Conservation (phyloP, 192 early-diverging fungal species). For the Backusella macrospora region DNA sequence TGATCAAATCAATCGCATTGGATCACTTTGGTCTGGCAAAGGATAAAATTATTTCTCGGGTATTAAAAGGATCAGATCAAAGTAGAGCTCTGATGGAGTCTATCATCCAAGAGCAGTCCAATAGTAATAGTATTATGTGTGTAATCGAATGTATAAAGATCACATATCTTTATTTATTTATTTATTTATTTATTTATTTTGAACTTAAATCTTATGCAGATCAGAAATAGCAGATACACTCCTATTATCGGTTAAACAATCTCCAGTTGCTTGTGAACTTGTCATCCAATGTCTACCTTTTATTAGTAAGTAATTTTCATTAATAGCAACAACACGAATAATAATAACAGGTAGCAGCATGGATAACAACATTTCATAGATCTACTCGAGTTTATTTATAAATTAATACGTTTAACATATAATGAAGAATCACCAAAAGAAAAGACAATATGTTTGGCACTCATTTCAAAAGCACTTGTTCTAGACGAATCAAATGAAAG, state of each 20-base stretch:
- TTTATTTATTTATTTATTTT: not conserved
- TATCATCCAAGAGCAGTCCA: not conserved
- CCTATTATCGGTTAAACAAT: not conserved
- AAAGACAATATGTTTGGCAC: slow-evolving; percentile 1
- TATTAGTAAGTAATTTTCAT: not conserved
- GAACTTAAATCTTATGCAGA: not conserved
- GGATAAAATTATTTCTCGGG: not conserved
- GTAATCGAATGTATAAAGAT: not conserved
- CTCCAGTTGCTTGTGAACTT: not conserved
- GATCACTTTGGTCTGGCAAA: not conserved
- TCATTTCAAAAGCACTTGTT: not conserved
- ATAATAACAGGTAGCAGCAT: not conserved
- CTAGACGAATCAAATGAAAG: slow-evolving; percentile 1
- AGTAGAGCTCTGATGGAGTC: not conserved
- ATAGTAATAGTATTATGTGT: not conserved
- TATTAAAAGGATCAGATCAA: not conserved
- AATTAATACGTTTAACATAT: not conserved
- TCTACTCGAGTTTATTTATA: not conserved
- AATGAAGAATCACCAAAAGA: slow-evolving; percentile 4
- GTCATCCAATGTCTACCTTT: not conserved
- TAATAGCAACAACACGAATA: not conserved
- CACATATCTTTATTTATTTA: not conserved
- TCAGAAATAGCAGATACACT: slow-evolving; percentile 4
- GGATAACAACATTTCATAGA: not conserved
- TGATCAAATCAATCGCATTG: not conserved